Base-by-base conservation (phyloP, 352 stramenopile genomes). In the Phytophthora citricola region DNA sequence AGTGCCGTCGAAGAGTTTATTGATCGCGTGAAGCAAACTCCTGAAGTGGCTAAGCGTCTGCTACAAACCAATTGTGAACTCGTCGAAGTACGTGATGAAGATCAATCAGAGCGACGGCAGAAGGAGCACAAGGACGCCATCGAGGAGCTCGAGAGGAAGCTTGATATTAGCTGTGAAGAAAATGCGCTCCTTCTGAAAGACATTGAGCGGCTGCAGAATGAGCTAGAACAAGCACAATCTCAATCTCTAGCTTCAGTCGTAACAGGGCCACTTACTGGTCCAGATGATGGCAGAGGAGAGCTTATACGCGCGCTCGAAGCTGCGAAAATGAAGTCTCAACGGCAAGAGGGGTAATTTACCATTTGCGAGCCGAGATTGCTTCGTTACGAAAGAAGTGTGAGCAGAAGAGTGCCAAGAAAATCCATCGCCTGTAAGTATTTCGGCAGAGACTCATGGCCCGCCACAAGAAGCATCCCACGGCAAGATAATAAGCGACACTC, bases 1-100 rank as follows among this genome's bases (percentile, higher is more conserved):
- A 17, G 59, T 38, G 64, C 75, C 31, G 81, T 90, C 1, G 78
- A 90, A 64, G 76, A 81, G n/a, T 87, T 91, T 57, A 91, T 93
- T 49, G 76, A 90, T 45, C 69, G 78, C 20, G 71, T 92, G 8
- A 85, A 87, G 34, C 66, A 75, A 32, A 85, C 83, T 0, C 80
- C 80, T 1, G 80, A 91, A 55, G 73, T 89, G 15, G 79, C 77
- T 1, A 81, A 79, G 39, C 66, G 70, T 31, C 61, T 81, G 57
- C 29, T 87, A 7, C 20, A 58, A 15, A 45, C 40, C 1, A 45
- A 36, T 4, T 64, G 36, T 47, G 59, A 61, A n/a, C 24, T 29
- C 11, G 24, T 51, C 9, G 43, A 5, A 57, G 10, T 17, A n/a
- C 17, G 2, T 48, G 49, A 63, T 10, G 58, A 36, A 48, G 49